phyloP scores from a whole-genome alignment of 1,139 yeast species.

The Hansenula sp. region DNA sequence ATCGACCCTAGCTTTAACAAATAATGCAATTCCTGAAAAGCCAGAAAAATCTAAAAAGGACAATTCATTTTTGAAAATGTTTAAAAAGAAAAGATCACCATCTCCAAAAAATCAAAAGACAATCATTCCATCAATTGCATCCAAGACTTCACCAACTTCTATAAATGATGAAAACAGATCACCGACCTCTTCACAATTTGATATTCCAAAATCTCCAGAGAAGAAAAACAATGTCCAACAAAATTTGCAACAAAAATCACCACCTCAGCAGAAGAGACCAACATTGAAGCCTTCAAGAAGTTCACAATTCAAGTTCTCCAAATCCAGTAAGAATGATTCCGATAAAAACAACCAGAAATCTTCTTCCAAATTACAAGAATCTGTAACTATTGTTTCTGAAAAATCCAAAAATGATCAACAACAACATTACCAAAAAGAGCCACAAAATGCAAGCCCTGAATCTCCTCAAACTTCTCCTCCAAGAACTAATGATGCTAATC shows the following conservation, averaged over 20 bases:
- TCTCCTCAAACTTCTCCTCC: conserved; percentile 3
- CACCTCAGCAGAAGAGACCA: conserved; percentile 15
- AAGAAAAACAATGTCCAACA: neutral
- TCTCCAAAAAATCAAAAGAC: conserved; percentile 11
- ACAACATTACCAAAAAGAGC: neutral
- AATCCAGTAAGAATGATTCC: conserved; percentile 5
- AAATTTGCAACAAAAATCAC: neutral
- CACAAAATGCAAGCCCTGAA: conserved; percentile 1
- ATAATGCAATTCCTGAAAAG: neutral
- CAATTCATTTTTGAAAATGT: conserved; percentile 22
- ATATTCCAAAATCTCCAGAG: neutral
- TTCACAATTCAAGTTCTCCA: conserved; percentile 10
- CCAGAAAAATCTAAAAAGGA: conserved; percentile 11
- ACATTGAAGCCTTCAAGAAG: conserved; percentile 7
- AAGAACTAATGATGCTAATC: too few species aligned
- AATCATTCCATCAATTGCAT: conserved; percentile 6
- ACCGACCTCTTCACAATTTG: neutral
- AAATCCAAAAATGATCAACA: neutral
- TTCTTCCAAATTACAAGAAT: conserved; percentile 11
- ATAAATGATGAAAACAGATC: conserved; percentile 2
- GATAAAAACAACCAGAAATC: neutral
- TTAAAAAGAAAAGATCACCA: conserved; percentile 21
- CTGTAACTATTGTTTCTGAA: conserved; percentile 15
- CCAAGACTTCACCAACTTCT: neutral
- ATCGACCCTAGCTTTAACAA: neutral